Evolutionary conservation across 2,329 filamentous ascomycete species (phyloP), one percentile per base, ranked within the genome.

Genomic region (Trichophyton schoenleinii): DNA sequence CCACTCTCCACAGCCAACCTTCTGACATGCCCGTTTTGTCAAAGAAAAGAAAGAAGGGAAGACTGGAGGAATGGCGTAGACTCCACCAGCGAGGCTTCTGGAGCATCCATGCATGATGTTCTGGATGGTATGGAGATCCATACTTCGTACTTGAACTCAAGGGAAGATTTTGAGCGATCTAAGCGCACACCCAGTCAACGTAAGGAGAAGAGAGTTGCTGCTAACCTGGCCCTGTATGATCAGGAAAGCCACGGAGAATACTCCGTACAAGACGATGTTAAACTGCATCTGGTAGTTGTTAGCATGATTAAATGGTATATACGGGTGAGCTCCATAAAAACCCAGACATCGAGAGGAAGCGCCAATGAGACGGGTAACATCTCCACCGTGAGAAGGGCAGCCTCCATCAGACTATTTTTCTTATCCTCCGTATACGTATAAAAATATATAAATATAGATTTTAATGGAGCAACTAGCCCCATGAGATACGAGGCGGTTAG

Each of bases 91-190:
- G 11, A 53, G 25, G 48, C 25, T 36, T 55, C 49, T 36, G 13
- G 49, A 55, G 31, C 49, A 31, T 38, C 49, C 49, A 55, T 55
- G 49, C 49, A 55, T 55, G 49, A 28, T 55, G 49, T 55, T 55
- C 49, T 55, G 49, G 49, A 53, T 34, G 22, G 28, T 18, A 5
- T 53, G 25, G n/a, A 55, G 49, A 55, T 31, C 41, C 41, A 18
- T 44, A 44, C 41, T n/a, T 15, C 28, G 28, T 3, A 55, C 49
- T 36, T 36, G 15, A 18, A 5, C 49, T 18, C 31, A 36, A 55
- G 28, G 18, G 49, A n/a, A 8, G 49, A 36, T 55, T 22, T 55
- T 34, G 49, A 36, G 49, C 49, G 49, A 34, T 36, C 49, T 55
- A 55, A 55, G 49, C 49, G 49, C 31, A n/a, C 5, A 38, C n/a